Conservation (phyloP, 148 eudicot species). For the Cornus suecica region DNA sequence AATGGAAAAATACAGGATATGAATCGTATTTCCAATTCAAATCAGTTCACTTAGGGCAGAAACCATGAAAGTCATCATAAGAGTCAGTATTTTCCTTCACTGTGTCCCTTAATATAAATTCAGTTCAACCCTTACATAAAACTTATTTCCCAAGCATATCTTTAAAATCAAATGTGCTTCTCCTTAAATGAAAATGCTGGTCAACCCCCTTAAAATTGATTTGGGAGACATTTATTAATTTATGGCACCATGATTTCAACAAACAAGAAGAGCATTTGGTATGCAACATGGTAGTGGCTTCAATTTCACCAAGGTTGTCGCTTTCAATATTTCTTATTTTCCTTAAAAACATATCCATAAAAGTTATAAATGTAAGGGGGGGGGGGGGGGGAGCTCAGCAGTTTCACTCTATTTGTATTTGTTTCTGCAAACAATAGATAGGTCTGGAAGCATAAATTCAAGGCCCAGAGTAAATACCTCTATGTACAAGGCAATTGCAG, state of each 20-base stretch:
- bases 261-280: slow-evolving; percentile 7
- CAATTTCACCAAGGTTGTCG: background rate
- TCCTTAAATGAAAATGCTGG: background rate
- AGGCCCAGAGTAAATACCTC: slow-evolving; percentile 47
- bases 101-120: background rate
- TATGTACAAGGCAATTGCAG: slow-evolving; percentile 65
- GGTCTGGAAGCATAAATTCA: background rate
- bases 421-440: background rate
- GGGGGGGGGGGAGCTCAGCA: background rate
- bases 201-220: background rate
- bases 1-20: background rate
- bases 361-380: no score
- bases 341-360: background rate
- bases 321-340: background rate
- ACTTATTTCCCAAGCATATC: background rate
- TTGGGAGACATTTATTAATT: background rate
- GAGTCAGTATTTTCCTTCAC: background rate
- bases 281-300: background rate
- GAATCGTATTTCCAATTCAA: background rate
- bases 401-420: background rate
- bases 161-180: no score
- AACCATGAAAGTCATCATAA: background rate
- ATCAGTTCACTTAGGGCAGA: background rate
- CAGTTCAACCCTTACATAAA: background rate
- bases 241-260: background rate